Percentiles rank a stretch among this genome's conserved stretches.
Conservation (phyloP, 345 rosid species). For the Cardamine chenopodiifolia region DNA sequence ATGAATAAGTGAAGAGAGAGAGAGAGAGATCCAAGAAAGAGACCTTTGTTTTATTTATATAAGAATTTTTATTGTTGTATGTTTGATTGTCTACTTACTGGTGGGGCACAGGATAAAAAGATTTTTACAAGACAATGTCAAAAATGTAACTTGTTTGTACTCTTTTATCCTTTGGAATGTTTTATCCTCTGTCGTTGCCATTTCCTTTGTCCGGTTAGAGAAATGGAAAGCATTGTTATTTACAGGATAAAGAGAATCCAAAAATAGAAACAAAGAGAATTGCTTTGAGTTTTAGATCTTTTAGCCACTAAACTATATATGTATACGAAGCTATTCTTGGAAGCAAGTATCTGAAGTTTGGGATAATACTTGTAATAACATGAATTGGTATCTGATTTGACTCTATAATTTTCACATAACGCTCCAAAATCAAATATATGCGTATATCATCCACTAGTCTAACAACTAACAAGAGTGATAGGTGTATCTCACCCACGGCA, state of each 20-base stretch:
- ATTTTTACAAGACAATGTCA: slow-evolving; percentile 28
- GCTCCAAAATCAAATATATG: too few species aligned
- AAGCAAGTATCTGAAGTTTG: background rate
- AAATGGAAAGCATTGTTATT: background rate
- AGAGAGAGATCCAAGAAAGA: slow-evolving; percentile 9
- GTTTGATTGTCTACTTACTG: slow-evolving; percentile 25
- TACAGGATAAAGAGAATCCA: background rate
- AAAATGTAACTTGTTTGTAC: slow-evolving; percentile 33
- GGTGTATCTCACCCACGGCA: too few species aligned
- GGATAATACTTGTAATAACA: background rate
- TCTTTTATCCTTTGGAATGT: slow-evolving; percentile 1
- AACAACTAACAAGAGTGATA: too few species aligned
- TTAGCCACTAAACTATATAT: background rate
- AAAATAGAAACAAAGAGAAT: background rate
- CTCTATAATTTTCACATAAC: too few species aligned
- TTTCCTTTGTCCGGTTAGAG: background rate
- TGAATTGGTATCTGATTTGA: background rate
- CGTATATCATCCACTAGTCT: too few species aligned
- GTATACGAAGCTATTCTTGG: background rate
- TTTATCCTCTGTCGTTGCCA: background rate
- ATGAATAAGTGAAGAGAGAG: slow-evolving; percentile 24
- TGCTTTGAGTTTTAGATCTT: background rate
- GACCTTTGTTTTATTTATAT: slow-evolving; percentile 16
- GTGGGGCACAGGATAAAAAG: slow-evolving; percentile 24
- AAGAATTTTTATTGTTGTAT: slow-evolving; percentile 30